Base-by-base conservation (phyloP, 139 green algal species). In the Cymbomonas tetramitiformis region DNA sequence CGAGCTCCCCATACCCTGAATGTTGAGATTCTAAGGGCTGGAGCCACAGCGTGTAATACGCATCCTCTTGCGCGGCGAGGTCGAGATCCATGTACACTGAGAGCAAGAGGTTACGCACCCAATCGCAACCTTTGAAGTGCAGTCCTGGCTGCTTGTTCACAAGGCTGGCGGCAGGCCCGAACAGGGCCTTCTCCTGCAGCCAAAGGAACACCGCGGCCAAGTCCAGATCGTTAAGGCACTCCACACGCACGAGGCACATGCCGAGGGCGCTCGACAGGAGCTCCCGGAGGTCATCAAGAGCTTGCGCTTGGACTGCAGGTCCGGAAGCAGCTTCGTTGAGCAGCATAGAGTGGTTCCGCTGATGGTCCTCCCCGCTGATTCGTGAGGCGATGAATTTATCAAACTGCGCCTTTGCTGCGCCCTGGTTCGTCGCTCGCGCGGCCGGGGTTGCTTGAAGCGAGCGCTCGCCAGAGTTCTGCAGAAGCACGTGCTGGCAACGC, bases 221-320 rank as follows among this genome's bases (percentile, higher is more conserved):
- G 41, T 50, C 41, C 6, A 50, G 21, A 23, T 50, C 41, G 41
- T 50, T 23, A n/a, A n/a, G n/a, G n/a, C n/a, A n/a, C n/a, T n/a
- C n/a, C n/a, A n/a, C n/a, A n/a, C n/a, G n/a, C n/a, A n/a, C n/a
- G n/a, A n/a, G n/a, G n/a, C n/a, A n/a, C n/a, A n/a, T n/a, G n/a
- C n/a, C n/a, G n/a, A n/a, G n/a, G n/a, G n/a, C n/a, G n/a, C n/a
- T n/a, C n/a, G n/a, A n/a, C n/a, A n/a, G n/a, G n/a, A n/a, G n/a
- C n/a, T n/a, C n/a, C n/a, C n/a, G n/a, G n/a, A n/a, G n/a, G n/a
- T n/a, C n/a, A n/a, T n/a, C n/a, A n/a, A n/a, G n/a, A n/a, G n/a
- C n/a, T n/a, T n/a, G n/a, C n/a, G n/a, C n/a, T n/a, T n/a, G n/a
- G n/a, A n/a, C n/a, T n/a, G n/a, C n/a, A n/a, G n/a, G n/a, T n/a